Evolutionary conservation across 106 monocot species (phyloP).

Genomic region (Allium cepa): DNA sequence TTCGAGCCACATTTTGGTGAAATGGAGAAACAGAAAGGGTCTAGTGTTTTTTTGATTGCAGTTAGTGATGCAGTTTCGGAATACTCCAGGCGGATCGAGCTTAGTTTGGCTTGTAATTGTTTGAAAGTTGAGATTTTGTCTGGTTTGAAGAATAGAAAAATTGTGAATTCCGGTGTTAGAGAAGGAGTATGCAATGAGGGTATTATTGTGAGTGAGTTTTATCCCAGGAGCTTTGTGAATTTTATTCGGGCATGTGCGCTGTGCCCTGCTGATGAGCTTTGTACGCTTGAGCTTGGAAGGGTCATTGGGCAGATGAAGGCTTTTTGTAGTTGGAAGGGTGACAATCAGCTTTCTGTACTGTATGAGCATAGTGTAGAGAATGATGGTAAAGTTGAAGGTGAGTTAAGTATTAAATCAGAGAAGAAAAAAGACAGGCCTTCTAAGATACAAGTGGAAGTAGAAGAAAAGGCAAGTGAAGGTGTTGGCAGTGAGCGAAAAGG

Average conservation of each 20-base stretch:
- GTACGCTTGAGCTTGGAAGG: slow-evolving; percentile 33
- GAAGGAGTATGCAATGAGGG: slow-evolving; percentile 19
- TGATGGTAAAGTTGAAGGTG: slow-evolving; percentile 6
- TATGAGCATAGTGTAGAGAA: slow-evolving; percentile 6
- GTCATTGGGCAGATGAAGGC: slow-evolving; percentile 28
- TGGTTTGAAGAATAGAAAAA: slow-evolving; percentile 14
- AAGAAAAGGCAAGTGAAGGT: no score
- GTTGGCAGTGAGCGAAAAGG: no score
- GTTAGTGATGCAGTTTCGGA: slow-evolving; percentile 43
- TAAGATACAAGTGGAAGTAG: no score
- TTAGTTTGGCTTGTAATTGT: slow-evolving; percentile 55
- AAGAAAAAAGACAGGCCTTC: no score
- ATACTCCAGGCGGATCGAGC: slow-evolving; percentile 47
- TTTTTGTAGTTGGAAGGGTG: slow-evolving; percentile 32
- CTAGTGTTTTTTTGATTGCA: slow-evolving; percentile 44
- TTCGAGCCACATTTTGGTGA: slow-evolving; percentile 38
- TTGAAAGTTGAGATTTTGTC: slow-evolving; percentile 16
- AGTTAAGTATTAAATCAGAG: no score
- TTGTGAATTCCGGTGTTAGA: slow-evolving; percentile 62
- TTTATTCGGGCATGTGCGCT: slow-evolving; percentile 34
- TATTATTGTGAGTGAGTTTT: slow-evolving; percentile 25
- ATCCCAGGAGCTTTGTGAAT: slow-evolving; percentile 36
- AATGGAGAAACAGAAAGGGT: slow-evolving; percentile 55
- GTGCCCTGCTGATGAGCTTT: slow-evolving; percentile 18
- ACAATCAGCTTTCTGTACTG: slow-evolving; percentile 31